Evolutionary conservation across 2,329 filamentous ascomycete genomes (phyloP).

Genomic region (Sordariomycetes sp.): DNA sequence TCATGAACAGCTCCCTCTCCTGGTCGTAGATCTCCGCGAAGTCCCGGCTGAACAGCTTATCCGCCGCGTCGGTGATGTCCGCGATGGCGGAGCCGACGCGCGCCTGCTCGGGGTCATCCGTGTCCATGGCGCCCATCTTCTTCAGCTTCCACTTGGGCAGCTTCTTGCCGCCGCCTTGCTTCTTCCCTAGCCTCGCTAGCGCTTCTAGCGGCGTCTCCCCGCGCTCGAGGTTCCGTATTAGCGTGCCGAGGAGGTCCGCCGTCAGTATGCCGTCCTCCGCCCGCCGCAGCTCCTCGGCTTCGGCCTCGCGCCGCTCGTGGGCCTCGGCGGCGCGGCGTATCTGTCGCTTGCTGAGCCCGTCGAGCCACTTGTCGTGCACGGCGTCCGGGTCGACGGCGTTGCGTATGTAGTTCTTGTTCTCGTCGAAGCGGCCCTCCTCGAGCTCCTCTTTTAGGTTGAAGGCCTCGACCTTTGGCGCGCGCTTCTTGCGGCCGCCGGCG

Average conservation of each 20-base stretch:
- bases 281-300: constrained; percentile 58
- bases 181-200: constrained; percentile 66
- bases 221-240: constrained; percentile 65
- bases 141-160: constrained; percentile 61
- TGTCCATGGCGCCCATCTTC: constrained; percentile 61
- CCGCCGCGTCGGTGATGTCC: constrained; percentile 78
- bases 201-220: constrained; percentile 86
- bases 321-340: constrained; percentile 82
- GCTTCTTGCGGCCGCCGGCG: constrained; percentile 79
- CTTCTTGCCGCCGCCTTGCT: constrained; percentile 45
- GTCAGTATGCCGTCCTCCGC: constrained; percentile 67
- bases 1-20: constrained; percentile 71
- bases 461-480: constrained; percentile 88
- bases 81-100: constrained; percentile 66
- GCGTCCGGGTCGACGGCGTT: constrained; percentile 85
- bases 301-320: constrained; percentile 73
- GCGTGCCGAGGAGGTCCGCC: constrained; percentile 58
- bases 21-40: constrained; percentile 86
- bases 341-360: constrained; percentile 87
- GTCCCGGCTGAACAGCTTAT: constrained; percentile 73
- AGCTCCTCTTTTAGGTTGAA: constrained; percentile 90
- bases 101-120: constrained; percentile 56
- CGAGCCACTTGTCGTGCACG: constrained; percentile 83
- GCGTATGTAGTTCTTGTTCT: constrained; percentile 80
- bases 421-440: constrained; percentile 88